phyloP scores from a whole-genome alignment of 139 green algal species.

The Gonium pectorale region DNA sequence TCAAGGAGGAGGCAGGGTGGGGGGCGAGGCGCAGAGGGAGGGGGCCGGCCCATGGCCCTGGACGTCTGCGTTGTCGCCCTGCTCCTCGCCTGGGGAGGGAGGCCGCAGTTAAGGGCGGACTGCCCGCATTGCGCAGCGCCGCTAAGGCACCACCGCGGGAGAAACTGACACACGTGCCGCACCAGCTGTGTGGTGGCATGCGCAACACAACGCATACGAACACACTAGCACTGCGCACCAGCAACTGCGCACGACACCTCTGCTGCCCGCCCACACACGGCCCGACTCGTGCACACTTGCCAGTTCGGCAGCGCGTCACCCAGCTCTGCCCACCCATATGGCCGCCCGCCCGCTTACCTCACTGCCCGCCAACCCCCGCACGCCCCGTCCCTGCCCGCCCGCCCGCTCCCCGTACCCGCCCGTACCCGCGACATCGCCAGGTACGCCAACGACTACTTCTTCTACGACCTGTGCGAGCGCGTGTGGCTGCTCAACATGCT shows the following conservation, averaged over 20 bases:
- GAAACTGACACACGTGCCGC: too few species aligned
- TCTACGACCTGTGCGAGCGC: constrained; percentile 13
- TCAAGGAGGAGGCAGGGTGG: neutral
- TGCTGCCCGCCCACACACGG: too few species aligned
- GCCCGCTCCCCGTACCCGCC: neutral
- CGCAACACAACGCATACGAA: too few species aligned
- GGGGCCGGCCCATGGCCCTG: neutral
- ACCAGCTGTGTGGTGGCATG: too few species aligned
- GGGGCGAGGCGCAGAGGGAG: neutral
- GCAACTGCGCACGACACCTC: too few species aligned
- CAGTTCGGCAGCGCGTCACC: neutral
- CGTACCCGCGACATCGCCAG: too few species aligned
- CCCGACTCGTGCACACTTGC: neutral
- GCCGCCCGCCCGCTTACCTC: neutral
- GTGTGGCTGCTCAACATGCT: constrained; percentile 25
- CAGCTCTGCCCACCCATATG: neutral
- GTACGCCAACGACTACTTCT: neutral
- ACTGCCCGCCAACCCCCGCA: neutral
- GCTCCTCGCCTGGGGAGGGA: neutral
- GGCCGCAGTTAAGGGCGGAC: too few species aligned
- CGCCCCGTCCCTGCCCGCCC: neutral
- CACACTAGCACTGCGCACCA: too few species aligned
- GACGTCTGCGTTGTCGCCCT: neutral
- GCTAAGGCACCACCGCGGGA: too few species aligned
- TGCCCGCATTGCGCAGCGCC: too few species aligned